Base-by-base conservation (phyloP, 805 yeast genomes). In the Isabelozyma pseudorhagii region DNA sequence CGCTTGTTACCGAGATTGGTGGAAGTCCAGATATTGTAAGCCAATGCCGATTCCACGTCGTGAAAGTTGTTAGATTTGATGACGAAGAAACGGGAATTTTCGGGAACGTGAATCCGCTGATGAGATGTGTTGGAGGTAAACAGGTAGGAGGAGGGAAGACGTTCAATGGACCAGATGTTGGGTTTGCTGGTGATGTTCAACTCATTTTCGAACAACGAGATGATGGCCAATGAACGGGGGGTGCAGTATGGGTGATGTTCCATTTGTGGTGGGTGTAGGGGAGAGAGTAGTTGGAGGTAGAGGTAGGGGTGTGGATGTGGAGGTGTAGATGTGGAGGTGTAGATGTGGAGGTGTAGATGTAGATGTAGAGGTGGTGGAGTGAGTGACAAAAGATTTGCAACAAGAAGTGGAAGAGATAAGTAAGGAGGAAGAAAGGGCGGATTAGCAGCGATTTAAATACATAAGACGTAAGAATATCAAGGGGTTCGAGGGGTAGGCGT, bases 1-100 rank as follows among this genome's bases (percentile, higher is more conserved):
- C 85, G 65, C 50, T 71, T 75, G 54, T 82, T 82, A 0, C 87
- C 87, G 46, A 75, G 65, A 29, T 72, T 78, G 0, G 87, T 82
- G 0, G 86, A 81, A 0, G 85, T 74, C 87, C 88, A 83, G 21
- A 81, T 71, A 9, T 72, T 71, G 51, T 81, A 70, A 43, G 64
- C 52, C 51, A 75, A 77, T 3, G 85, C 78, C 8, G 81, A 72
- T 47, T 66, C 68, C 10, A 83, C 77, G 55, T 83, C 83, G 13
- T 66, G 62, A 25, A 75, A 66, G 44, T 69, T 75, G 58, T 68
- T 77, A 0, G 86, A 81, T 57, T 83, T 83, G 50, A 83, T 82
- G 17, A 83, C 80, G 55, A 81, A 83, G 49, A 69, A 72, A 31
- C 57, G 57, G 0, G 77, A 61, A 14, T 44, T 42, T 17, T 4